phyloP scores from a whole-genome alignment of 768 basidiomycete species.

The Psilocybe cyanescens region DNA sequence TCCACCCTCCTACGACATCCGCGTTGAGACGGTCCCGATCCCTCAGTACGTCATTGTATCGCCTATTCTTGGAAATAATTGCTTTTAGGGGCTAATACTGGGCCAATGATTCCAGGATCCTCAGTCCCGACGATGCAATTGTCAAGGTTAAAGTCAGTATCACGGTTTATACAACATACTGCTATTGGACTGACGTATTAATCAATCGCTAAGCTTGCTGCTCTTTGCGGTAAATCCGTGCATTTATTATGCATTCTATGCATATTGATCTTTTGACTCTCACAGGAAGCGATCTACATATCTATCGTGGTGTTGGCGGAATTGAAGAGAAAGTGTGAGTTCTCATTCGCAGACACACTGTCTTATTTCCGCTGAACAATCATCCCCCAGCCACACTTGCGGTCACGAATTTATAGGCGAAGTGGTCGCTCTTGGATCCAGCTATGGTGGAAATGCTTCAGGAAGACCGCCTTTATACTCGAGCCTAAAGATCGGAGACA shows the following conservation, averaged over 20 bases:
- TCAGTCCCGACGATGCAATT: conserved; percentile 78
- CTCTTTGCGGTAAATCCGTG: conserved; percentile 54
- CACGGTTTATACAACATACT: neutral
- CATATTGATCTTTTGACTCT: conserved; percentile 4
- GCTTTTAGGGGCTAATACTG: neutral
- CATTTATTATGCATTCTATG: neutral
- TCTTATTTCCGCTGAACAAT: neutral
- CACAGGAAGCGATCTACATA: conserved; percentile 70
- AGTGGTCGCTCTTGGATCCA: conserved; percentile 67
- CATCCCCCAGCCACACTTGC: conserved; percentile 52
- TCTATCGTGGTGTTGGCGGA: conserved; percentile 68
- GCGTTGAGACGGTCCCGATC: conserved; percentile 63
- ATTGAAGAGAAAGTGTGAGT: conserved; percentile 53
- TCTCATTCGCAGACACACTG: neutral
- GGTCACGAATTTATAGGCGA: conserved; percentile 84
- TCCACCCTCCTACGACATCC: conserved; percentile 71
- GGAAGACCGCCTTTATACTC: conserved; percentile 68
- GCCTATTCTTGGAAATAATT: neutral
- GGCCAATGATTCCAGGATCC: conserved; percentile 47
- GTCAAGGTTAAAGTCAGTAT: conserved; percentile 68
- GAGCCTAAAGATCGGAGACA: conserved; percentile 69
- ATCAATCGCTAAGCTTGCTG: conserved; percentile 51
- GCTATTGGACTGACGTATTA: neutral
- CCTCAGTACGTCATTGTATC: conserved; percentile 42
- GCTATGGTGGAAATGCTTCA: conserved; percentile 43